Evolutionary conservation across 371 early-diverging fungal genomes (phyloP).

Genomic region (Umbelopsis sp.): DNA sequence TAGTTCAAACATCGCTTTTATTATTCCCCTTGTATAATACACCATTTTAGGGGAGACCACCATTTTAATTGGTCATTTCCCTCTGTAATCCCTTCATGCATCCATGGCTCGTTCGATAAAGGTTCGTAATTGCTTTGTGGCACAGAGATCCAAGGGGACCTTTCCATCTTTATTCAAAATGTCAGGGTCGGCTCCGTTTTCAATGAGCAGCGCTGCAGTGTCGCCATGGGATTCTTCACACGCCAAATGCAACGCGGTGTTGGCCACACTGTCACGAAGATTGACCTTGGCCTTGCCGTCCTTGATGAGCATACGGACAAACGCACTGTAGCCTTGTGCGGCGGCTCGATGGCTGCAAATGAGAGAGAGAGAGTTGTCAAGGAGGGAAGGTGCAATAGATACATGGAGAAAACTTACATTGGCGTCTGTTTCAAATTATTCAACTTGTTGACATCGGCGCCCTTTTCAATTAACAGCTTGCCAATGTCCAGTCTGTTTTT

Average conservation of each 20-base stretch:
- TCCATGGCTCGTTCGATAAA: slow-evolving; percentile 6
- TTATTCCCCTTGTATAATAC: not conserved
- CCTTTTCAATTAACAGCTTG: slow-evolving; percentile 42
- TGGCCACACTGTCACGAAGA: slow-evolving; percentile 48
- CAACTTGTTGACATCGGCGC: slow-evolving; percentile 46
- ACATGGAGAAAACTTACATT: slow-evolving; percentile 37
- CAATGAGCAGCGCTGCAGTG: slow-evolving; percentile 48
- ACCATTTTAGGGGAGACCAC: not conserved
- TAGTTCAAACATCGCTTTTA: not conserved
- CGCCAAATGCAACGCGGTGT: slow-evolving; percentile 65
- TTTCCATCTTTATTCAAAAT: slow-evolving; percentile 46
- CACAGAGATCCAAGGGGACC: slow-evolving; percentile 46
- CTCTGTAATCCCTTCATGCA: not conserved
- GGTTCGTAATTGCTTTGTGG: slow-evolving; percentile 15
- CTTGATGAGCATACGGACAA: slow-evolving; percentile 43
- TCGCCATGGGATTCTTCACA: slow-evolving; percentile 68
- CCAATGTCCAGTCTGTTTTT: slow-evolving; percentile 57
- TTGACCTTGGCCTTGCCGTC: slow-evolving; percentile 53
- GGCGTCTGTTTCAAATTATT: slow-evolving; percentile 57
- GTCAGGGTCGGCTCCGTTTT: slow-evolving; percentile 53
- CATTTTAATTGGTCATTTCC: no score
- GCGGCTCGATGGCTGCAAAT: slow-evolving; percentile 56
- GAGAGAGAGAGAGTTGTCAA: not conserved
- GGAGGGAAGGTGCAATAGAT: not conserved
- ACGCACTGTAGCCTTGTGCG: slow-evolving; percentile 46